Base-by-base conservation (phyloP, 495 filamentous ascomycete species). In the Aspergillus olivimuriae region DNA sequence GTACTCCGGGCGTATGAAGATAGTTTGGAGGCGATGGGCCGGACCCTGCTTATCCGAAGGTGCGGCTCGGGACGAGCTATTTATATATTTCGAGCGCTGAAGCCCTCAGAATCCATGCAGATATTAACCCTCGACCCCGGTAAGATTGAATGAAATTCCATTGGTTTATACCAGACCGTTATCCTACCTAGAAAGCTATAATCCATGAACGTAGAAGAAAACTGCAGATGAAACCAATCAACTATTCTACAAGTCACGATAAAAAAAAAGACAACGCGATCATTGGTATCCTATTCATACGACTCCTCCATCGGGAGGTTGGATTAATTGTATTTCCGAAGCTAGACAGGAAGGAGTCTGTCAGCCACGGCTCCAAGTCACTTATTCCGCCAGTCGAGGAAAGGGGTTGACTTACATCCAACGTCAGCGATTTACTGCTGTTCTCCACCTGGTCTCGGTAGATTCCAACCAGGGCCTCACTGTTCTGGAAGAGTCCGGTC, bases 381-480 rank as follows among this genome's bases (percentile, higher is more conserved):
- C 16, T n/a, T n/a, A n/a, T n/a, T n/a, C n/a, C n/a, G n/a, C n/a
- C n/a, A n/a, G n/a, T 11, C 3, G 20, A 36, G 11, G 26, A 23
- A 12, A 26, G 22, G 31, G 39, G 30, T 18, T 41, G 56, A 76
- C 91, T 91, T 63, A 97, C 91, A 82, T 96, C 90, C 53, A 96
- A 72, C 23, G 91, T 97, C 61, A 99, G 67, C 9, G 86, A 84
- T 69, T 84, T 83, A 44, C 83, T 89, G 59, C 80, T 89, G 64
- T 95, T 96, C 43, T 84, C 86, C 18, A 80, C 81, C 73, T 99
- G 92, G 59, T 99, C 92, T 43, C 92, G 74, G 68, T 91, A 95
- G 32, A 99, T 88, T 15, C 92, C 92, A 12, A 99, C 88, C 55
- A 99, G 61, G 37, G 86, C 87, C 73, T 98, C 89, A 57, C 86